Base-by-base conservation (phyloP, 2,329 filamentous ascomycete species). In the Xylaria sp. region DNA sequence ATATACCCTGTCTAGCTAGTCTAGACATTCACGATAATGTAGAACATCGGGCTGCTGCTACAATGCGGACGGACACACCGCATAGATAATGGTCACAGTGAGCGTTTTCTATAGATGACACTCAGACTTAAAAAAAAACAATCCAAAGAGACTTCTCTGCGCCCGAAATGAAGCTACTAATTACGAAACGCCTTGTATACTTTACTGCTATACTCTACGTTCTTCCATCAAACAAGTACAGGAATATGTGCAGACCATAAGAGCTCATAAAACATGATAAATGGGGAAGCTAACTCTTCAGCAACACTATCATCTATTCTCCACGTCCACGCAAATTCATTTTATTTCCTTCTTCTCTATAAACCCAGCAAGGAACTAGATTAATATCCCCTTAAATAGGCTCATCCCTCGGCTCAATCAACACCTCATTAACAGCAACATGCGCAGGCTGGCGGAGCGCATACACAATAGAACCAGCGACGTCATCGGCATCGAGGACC, bases 391-490 rank as follows among this genome's bases (percentile, higher is more conserved):
- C 25, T 64, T 77, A 93, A 70, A 92, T 92, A 12, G 91, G 91
- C 82, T 93, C 91, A 73, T 93, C 91, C 55, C 91, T 83, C 15
- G 91, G 91, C 83, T 94, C 91, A 77, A 95, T 92, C 78, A 95
- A 78, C 3, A 95, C 86, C 82, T 95, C 92, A 73, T 95, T 95
- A 1, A 95, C 90, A 49, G 91, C 88, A 52, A 94, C 92, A 80
- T 94, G 90, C 63, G 87, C 84, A 0, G 92, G 92, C 83, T 94
- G 91, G 69, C 86, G 87, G 20, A 95, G 82, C 0, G 92, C 92
- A 79, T 90, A 94, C 3, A 94, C 84, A 75, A 95, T 93, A 12
- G 90, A 86, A 12, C 83, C 85, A 0, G 92, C 92, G 15, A 94
- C 89, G 79, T 95, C 92, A 58, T 90, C 87, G 0, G 92, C 84